These are phyloP conservation scores for Mycosphaerella sp. DNA, from an alignment of 2,329 filamentous ascomycete genomes.

Conservation along the genomic window DNA sequence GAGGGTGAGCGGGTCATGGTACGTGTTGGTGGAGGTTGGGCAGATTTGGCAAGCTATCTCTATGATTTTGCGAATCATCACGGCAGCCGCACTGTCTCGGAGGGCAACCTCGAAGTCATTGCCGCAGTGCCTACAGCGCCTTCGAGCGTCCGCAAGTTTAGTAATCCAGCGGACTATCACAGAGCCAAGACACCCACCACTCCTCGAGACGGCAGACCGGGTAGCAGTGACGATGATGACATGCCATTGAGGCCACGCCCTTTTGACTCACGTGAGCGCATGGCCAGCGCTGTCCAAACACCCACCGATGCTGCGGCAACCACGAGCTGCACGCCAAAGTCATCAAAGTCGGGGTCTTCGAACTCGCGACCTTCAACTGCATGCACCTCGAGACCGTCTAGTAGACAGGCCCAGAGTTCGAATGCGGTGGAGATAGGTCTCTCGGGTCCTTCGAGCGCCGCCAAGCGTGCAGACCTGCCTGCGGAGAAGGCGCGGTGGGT, in stretches of 20 bases:
- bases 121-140: conserved; percentile 38
- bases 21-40: conserved; percentile 96
- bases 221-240: conserved; percentile 18
- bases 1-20: conserved; percentile 97
- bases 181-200: conserved; percentile 14
- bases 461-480: conserved; percentile 32
- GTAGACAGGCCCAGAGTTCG: conserved; percentile 14
- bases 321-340: conserved; percentile 16
- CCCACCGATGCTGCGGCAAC: conserved; percentile 1
- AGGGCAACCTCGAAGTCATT: conserved; percentile 50
- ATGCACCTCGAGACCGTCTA: conserved; percentile 20
- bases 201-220: conserved; percentile 9
- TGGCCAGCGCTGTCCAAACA: conserved; percentile 1
- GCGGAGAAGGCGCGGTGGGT: conserved; percentile 74
- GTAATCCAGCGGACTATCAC: conserved; percentile 24
- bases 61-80: conserved; percentile 92
- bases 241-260: conserved; percentile 6
- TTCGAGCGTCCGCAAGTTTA: conserved; percentile 23
- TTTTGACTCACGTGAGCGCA: conserved; percentile 7
- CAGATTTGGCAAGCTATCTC: conserved; percentile 89
- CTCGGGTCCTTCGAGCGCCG: conserved; percentile 19
- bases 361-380: conserved; percentile 27
- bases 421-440: conserved; percentile 16
- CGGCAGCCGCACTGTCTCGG: conserved; percentile 58
- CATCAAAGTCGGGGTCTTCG: conserved; percentile 19